Evolutionary conservation across 176 grass and related monocot genomes (phyloP).

Genomic region (Rhynchospora pubera): DNA sequence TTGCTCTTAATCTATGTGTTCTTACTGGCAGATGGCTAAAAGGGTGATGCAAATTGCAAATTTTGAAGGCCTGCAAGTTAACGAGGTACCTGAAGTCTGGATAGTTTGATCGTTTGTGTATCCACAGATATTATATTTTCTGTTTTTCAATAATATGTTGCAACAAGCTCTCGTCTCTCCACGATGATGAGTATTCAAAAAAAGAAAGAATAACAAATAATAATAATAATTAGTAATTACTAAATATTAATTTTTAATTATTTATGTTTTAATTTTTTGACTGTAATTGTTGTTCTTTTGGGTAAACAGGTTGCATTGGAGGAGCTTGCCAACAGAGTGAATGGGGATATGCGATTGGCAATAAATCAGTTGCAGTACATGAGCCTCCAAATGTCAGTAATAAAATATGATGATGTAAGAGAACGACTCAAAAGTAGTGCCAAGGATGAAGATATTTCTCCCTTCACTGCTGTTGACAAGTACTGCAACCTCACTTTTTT

Average conservation of each 20-base stretch:
- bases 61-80: constrained; percentile 86
- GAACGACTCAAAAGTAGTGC: constrained; percentile 71
- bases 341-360: constrained; percentile 97
- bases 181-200: neutral
- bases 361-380: constrained; percentile 99
- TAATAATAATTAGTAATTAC: neutral
- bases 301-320: constrained; percentile 72
- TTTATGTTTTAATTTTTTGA: neutral
- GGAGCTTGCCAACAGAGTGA: constrained; percentile 99
- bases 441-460: constrained; percentile 99
- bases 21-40: constrained; percentile 79
- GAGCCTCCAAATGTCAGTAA: constrained; percentile 77
- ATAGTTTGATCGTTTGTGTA: neutral
- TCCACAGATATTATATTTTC: neutral
- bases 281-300: neutral
- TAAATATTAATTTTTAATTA: neutral
- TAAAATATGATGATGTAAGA: constrained; percentile 98
- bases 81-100: constrained; percentile 57
- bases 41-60: constrained; percentile 95
- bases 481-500: constrained; percentile 35
- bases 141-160: too few relatives aligned
- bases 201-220: neutral
- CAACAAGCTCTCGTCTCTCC: neutral
- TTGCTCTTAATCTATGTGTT: neutral
- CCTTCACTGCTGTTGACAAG: constrained; percentile 97